A percentile compares a stretch with the other conserved stretches of the same genome.
These are phyloP conservation scores for Sugiyamaella sp. DNA, from an alignment of 1,139 yeast species.

Conservation along the genomic window DNA sequence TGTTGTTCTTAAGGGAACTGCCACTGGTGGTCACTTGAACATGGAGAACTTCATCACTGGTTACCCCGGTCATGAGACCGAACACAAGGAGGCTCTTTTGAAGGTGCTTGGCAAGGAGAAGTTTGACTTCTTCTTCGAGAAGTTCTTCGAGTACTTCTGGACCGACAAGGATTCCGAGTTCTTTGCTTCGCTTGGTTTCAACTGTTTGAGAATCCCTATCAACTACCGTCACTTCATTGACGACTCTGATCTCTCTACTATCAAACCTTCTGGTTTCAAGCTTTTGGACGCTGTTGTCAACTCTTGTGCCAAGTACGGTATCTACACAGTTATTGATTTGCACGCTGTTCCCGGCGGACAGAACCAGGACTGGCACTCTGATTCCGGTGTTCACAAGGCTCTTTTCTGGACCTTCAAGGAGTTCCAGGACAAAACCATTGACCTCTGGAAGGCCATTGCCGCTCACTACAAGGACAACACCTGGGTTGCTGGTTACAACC, in stretches of 20 bases:
- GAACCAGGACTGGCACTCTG: constrained; percentile 54
- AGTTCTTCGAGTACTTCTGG: constrained; percentile 54
- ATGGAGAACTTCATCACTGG: constrained; percentile 58
- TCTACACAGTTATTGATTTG: constrained; percentile 50
- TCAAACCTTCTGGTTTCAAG: constrained; percentile 50
- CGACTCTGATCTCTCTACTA: constrained; percentile 47
- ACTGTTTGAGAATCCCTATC: constrained; percentile 52
- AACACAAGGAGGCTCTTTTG: constrained; percentile 47
- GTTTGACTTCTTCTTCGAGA: constrained; percentile 50
- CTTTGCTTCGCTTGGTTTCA: constrained; percentile 47
- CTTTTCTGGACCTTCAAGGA: constrained; percentile 51
- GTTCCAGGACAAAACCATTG: constrained; percentile 49
- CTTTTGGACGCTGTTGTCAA: constrained; percentile 48
- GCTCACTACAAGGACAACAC: constrained; percentile 47
- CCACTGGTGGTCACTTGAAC: constrained; percentile 53
- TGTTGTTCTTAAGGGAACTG: constrained; percentile 49
- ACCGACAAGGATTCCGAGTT: constrained; percentile 50
- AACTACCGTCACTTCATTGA: constrained; percentile 52
- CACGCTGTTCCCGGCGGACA: constrained; percentile 54
- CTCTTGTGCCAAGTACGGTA: constrained; percentile 44
- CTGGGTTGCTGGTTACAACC: constrained; percentile 55
- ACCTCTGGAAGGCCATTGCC: constrained; percentile 50
- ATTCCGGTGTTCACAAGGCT: constrained; percentile 49
- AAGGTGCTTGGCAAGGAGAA: constrained; percentile 49
- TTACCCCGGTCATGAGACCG: constrained; percentile 54